These are phyloP conservation scores for Vitis rotundifolia DNA, from an alignment of 164 flowering plant genomes.

Conservation along the genomic window DNA sequence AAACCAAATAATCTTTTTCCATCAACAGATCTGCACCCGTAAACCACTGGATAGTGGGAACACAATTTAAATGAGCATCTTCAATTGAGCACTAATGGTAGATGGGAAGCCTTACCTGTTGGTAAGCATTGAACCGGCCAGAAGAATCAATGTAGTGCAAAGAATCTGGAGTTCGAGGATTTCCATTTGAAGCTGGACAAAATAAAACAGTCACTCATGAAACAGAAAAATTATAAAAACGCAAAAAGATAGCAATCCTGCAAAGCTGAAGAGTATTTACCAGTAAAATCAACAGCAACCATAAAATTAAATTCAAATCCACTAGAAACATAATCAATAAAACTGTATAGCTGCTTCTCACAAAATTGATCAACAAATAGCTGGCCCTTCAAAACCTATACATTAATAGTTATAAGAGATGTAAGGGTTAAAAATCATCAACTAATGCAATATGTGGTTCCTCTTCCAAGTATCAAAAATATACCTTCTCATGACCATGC, in stretches of 20 bases:
- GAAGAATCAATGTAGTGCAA: conserved; percentile 86
- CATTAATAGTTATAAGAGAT: neutral
- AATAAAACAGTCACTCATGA: neutral
- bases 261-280: conserved; percentile 28
- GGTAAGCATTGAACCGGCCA: conserved; percentile 81
- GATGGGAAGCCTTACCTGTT: conserved; percentile 53
- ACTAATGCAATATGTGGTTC: neutral
- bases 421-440: neutral
- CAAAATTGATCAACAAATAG: conserved; percentile 66
- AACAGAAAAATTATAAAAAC: neutral
- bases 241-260: neutral
- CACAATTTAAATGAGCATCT: neutral
- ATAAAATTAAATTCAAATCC: conserved; percentile 92
- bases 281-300: conserved; percentile 98
- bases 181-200: conserved; percentile 84
- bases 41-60: neutral
- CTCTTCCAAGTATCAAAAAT: neutral
- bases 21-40: neutral
- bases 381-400: conserved; percentile 71
- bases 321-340: conserved; percentile 85
- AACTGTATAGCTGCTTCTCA: conserved; percentile 68
- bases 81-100: neutral
- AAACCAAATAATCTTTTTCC: neutral
- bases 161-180: conserved; percentile 65
- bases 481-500: conserved; percentile 55